Percentiles rank a stretch among this genome's conserved stretches.
These are phyloP conservation scores for Pythium diclinum DNA, from an alignment of 352 stramenopile genomes.

Conservation along the genomic window DNA sequence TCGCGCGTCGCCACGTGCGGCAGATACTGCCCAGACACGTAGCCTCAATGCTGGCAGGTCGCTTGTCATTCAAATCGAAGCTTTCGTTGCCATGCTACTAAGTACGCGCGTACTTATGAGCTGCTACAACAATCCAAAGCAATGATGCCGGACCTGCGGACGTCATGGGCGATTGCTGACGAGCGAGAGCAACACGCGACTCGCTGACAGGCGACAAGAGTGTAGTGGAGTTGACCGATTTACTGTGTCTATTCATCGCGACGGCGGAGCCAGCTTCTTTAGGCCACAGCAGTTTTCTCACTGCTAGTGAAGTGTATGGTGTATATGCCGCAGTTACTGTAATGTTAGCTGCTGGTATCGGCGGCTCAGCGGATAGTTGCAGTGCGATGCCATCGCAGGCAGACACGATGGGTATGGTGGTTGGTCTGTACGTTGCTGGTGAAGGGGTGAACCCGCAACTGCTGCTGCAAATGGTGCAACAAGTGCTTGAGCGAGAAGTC, in stretches of 20 bases:
- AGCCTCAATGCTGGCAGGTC: too few species aligned
- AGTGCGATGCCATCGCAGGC: conserved; percentile 5
- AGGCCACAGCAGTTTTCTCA: neutral
- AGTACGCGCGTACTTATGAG: conserved; percentile 23
- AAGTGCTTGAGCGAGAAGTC: conserved; percentile 61
- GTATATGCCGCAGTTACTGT: neutral
- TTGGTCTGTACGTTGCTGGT: conserved; percentile 1
- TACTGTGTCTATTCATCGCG: conserved; percentile 43
- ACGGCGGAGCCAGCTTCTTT: neutral
- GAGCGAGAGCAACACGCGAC: conserved; percentile 25
- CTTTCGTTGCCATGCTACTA: neutral
- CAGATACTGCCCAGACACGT: too few species aligned
- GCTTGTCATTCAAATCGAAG: neutral
- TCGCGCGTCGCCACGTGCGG: too few species aligned
- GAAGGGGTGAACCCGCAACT: conserved; percentile 34
- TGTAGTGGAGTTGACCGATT: conserved; percentile 33
- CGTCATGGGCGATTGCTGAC: conserved; percentile 6
- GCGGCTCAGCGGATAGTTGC: neutral
- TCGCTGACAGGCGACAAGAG: conserved; percentile 62
- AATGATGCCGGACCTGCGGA: neutral
- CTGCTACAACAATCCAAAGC: neutral
- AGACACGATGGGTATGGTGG: conserved; percentile 22
- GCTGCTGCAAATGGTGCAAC: conserved; percentile 52
- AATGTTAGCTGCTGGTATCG: neutral
- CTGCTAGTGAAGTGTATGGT: neutral